A percentile compares a stretch with the other conserved stretches of the same genome.
Conservation (phyloP, 2,329 filamentous ascomycete species). For the Claviceps humidiphila region DNA sequence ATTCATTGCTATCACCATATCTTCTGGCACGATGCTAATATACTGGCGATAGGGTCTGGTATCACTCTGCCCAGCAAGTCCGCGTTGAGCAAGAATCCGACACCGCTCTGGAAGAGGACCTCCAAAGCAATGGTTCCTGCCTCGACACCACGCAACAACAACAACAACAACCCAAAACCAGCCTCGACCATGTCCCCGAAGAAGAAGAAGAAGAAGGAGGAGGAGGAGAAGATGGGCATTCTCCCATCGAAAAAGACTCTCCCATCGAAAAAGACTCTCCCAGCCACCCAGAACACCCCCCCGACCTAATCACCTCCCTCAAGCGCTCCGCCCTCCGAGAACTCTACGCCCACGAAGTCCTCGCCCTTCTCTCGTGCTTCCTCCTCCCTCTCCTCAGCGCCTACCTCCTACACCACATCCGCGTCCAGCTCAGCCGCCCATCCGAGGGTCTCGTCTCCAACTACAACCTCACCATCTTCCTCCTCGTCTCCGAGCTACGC, state of each 20-base stretch:
- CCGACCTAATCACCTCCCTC: slow-evolving; percentile 12
- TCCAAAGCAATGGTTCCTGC: neutral
- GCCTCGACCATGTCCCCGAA: slow-evolving; percentile 23
- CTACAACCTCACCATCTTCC: slow-evolving; percentile 84
- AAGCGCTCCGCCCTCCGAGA: slow-evolving; percentile 39
- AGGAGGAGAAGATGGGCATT: neutral
- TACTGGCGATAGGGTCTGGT: slow-evolving; percentile 49
- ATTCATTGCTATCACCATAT: too few species aligned
- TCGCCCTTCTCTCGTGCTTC: slow-evolving; percentile 69
- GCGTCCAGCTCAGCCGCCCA: slow-evolving; percentile 66
- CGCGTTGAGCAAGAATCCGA: slow-evolving; percentile 36
- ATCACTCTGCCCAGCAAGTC: slow-evolving; percentile 54
- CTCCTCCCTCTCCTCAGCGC: slow-evolving; percentile 65
- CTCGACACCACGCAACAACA: slow-evolving; percentile 27
- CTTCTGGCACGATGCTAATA: neutral
- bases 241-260: neutral
- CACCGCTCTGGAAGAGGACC: neutral
- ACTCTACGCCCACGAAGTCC: slow-evolving; percentile 60
- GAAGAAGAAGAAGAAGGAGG: slow-evolving; percentile 1
- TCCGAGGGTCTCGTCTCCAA: slow-evolving; percentile 82
- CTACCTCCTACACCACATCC: slow-evolving; percentile 69
- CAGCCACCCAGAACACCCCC: slow-evolving; percentile 4
- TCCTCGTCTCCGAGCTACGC: slow-evolving; percentile 74
- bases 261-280: neutral
- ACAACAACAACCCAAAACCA: slow-evolving; percentile 25